phyloP scores from a whole-genome alignment of 176 grass and related monocot species.

The Panicum miliaceum region DNA sequence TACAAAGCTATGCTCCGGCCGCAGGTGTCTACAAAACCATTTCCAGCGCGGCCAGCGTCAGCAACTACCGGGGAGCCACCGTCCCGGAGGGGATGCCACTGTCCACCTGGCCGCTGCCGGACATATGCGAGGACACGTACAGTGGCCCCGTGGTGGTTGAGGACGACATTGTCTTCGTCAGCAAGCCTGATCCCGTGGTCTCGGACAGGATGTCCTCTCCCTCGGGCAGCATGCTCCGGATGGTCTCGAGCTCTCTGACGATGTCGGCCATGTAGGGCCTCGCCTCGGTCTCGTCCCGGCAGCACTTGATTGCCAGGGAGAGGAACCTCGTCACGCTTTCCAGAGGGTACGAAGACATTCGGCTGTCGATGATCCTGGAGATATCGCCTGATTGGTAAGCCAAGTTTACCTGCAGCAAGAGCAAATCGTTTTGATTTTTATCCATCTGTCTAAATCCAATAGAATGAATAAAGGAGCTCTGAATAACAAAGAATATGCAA shows the following conservation, averaged over 20 bases:
- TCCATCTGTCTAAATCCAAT: background rate
- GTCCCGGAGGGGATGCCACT: conserved; percentile 55
- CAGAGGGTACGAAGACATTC: conserved; percentile 52
- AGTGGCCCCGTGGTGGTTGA: conserved; percentile 28
- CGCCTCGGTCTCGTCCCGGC: conserved; percentile 64
- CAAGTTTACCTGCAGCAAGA: conserved; percentile 63
- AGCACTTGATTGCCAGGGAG: conserved; percentile 77
- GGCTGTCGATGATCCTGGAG: conserved; percentile 61
- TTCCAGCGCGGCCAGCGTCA: background rate
- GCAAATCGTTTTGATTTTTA: conserved; percentile 17
- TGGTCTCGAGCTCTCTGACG: conserved; percentile 74
- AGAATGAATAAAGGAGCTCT: background rate
- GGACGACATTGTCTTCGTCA: conserved; percentile 34
- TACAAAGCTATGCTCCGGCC: background rate
- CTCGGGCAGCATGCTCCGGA: conserved; percentile 57
- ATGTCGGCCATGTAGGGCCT: conserved; percentile 88
- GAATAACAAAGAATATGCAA: background rate
- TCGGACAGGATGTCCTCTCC: conserved; percentile 38
- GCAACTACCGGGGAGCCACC: conserved; percentile 43
- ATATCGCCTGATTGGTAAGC: conserved; percentile 58
- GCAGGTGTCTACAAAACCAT: conserved; percentile 26
- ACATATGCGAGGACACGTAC: conserved; percentile 46
- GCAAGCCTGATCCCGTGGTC: conserved; percentile 1
- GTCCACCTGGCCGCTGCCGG: conserved; percentile 33
- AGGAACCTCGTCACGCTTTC: conserved; percentile 58